Conservation (phyloP, 1,284 basidiomycete genomes). For the Singerocomus inundabilis region DNA sequence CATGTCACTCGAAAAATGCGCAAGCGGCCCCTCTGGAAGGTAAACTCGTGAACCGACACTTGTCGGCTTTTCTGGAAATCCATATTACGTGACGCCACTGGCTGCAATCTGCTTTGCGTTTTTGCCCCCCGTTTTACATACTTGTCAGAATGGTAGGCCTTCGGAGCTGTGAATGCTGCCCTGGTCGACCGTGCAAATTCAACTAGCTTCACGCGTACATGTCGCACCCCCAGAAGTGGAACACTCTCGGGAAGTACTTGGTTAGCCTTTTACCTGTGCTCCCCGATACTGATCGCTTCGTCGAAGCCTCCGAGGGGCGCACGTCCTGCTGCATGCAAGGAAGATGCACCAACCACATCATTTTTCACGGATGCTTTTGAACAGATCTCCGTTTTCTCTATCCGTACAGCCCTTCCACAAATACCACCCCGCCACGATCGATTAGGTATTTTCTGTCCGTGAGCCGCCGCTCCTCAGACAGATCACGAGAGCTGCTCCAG, state of each 20-base stretch:
- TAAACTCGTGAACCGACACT: constrained; percentile 51
- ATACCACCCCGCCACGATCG: constrained; percentile 43
- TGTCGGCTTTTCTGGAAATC: constrained; percentile 15
- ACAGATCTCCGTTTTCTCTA: constrained; percentile 18
- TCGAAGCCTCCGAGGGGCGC: constrained; percentile 9
- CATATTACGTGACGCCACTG: constrained; percentile 30
- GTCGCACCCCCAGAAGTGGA: constrained; percentile 9
- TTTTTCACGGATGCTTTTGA: constrained; percentile 19
- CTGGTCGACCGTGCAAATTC: constrained; percentile 7
- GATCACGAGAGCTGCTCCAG: constrained; percentile 45
- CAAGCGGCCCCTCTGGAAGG: constrained; percentile 83
- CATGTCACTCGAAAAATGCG: constrained; percentile 84
- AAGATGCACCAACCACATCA: constrained; percentile 4
- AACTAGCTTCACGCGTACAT: neutral
- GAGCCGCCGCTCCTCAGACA: constrained; percentile 37
- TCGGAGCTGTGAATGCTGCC: constrained; percentile 1
- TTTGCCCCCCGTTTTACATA: constrained; percentile 22
- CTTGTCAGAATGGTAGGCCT: constrained; percentile 17
- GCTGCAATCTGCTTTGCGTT: constrained; percentile 16
- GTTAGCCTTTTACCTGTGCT: constrained; percentile 31
- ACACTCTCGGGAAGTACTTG: constrained; percentile 23
- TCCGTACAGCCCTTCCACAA: constrained; percentile 12
- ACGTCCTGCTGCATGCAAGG: constrained; percentile 8
- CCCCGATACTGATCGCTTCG: constrained; percentile 24
- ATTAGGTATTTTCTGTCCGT: constrained; percentile 40